phyloP scores from a whole-genome alignment of 768 basidiomycete species.

The Pleurotus salmoneostramineus region DNA sequence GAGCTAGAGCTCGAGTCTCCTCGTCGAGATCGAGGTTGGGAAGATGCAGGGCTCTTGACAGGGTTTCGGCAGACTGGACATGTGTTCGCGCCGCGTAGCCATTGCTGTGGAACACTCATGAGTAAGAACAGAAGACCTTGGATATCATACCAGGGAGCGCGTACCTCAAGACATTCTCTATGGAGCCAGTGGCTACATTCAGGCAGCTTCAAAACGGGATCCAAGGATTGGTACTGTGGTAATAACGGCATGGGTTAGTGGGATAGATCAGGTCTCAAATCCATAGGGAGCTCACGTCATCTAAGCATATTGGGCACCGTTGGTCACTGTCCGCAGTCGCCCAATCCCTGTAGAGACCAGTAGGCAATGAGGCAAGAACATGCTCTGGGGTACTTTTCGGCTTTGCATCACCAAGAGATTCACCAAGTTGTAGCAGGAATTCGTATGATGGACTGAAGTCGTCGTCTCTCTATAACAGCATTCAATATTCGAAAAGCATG shows the following conservation, averaged over 20 bases:
- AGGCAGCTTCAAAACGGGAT: slow-evolving; percentile 59
- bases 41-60: slow-evolving; percentile 26
- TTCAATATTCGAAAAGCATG: slow-evolving; percentile 9
- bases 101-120: slow-evolving; percentile 53
- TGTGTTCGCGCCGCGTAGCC: slow-evolving; percentile 71
- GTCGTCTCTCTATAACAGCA: slow-evolving; percentile 58
- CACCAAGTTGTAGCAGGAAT: slow-evolving; percentile 53
- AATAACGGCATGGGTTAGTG: too few species aligned
- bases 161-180: slow-evolving; percentile 62
- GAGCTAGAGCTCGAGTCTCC: background rate
- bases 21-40: background rate
- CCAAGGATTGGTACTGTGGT: slow-evolving; percentile 57
- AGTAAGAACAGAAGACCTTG: background rate
- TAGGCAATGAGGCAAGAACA: slow-evolving; percentile 56
- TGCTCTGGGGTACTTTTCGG: slow-evolving; percentile 61
- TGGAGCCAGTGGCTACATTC: slow-evolving; percentile 83
- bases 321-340: slow-evolving; percentile 59
- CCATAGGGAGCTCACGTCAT: slow-evolving; percentile 54
- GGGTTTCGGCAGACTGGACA: slow-evolving; percentile 79
- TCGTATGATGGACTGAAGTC: slow-evolving; percentile 78
- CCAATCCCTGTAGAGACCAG: slow-evolving; percentile 67
- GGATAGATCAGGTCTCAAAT: too few species aligned
- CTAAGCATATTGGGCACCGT: slow-evolving; percentile 81
- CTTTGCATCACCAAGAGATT: slow-evolving; percentile 63
- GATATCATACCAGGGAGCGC: slow-evolving; percentile 23